Base-by-base conservation (phyloP, 495 filamentous ascomycete species). In the Baudoinia panamericana region DNA sequence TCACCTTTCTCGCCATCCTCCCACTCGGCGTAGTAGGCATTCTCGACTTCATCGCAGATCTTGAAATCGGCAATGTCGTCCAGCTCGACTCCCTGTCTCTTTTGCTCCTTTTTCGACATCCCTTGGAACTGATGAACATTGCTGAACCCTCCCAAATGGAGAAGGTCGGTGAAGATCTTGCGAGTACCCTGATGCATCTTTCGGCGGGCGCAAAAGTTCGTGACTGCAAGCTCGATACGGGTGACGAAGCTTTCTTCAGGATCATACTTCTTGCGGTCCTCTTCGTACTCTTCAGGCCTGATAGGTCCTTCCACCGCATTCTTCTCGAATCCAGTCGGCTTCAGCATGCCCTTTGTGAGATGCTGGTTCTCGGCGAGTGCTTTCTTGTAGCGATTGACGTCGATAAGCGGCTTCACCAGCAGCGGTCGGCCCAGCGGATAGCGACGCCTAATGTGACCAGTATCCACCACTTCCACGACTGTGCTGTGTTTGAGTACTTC, bases 171-270 rank as follows among this genome's bases (percentile, higher is more conserved):
- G 63, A 99, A 92, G 18, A 90, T 54, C 21, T 67, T 63, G 17
- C 68, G 60, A 37, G 74, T 71, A 2, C 67, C 57, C 9, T 61
- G 55, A 39, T 84, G 72, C 39, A 93, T 67, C 40, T 80, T 84
- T 18, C 86, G 82, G 27, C 73, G 78, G 29, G 68, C 65, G 43
- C 76, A 67, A 64, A 76, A 99, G 7, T 84, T 80, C 43, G 84
- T 78, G 23, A 96, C 78, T 27, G 82, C 90, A 43, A 74, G 76
- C 56, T 96, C 79, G 13, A 96, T 82, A 29, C 90, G 85, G 30
- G 48, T 38, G 23, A 48, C 26, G 30, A 57, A 46, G 24, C 10
- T 30, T 2, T 41, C 10, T 7, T 39, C 68, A 60, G 50, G 39
- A 23, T 52, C 35, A 30, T 57, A 57, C 12, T 53, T 42, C 16